A percentile compares a stretch with the other conserved stretches of the same genome.
Conservation (phyloP, 192 early-diverging fungal species). For the Podila minutissima region DNA sequence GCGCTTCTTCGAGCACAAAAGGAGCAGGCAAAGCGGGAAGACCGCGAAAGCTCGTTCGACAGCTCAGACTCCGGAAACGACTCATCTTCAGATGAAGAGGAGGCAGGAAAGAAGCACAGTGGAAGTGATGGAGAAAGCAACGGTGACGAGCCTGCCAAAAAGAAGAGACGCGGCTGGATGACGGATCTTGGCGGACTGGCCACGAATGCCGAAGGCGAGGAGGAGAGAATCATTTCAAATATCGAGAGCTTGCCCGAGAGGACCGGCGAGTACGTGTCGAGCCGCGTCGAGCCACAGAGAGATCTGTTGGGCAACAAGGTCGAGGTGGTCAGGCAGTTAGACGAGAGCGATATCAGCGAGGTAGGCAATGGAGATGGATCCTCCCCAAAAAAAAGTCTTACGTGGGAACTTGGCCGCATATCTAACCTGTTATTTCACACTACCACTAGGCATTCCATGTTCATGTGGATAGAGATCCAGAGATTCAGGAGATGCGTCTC, state of each 20-base stretch:
- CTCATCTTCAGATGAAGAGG: conserved; percentile 48
- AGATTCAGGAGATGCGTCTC: conserved; percentile 79
- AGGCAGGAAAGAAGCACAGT: conserved; percentile 60
- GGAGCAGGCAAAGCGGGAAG: conserved; percentile 62
- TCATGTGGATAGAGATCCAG: conserved; percentile 75
- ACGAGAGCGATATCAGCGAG: conserved; percentile 23
- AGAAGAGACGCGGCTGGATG: conserved; percentile 49
- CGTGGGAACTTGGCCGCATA: background rate
- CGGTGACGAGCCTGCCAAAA: conserved; percentile 38
- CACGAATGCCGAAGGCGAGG: conserved; percentile 23
- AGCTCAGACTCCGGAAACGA: conserved; percentile 76
- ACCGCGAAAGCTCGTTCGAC: conserved; percentile 74
- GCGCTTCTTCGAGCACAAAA: conserved; percentile 51
- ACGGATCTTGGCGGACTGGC: conserved; percentile 48
- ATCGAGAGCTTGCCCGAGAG: conserved; percentile 31
- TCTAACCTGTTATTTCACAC: background rate
- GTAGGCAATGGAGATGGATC: conserved; percentile 1
- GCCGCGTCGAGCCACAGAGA: conserved; percentile 36
- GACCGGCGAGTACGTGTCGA: conserved; percentile 34
- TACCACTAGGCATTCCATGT: conserved; percentile 71
- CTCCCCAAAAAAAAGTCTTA: too few species aligned
- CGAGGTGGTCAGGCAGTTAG: conserved; percentile 22
- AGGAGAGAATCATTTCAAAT: conserved; percentile 40
- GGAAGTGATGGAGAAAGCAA: conserved; percentile 51
- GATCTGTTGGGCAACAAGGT: conserved; percentile 35